Percentiles rank a stretch among this genome's conserved stretches.
Conservation (phyloP, 192 early-diverging fungal species). For the Coemansia umbellata region DNA sequence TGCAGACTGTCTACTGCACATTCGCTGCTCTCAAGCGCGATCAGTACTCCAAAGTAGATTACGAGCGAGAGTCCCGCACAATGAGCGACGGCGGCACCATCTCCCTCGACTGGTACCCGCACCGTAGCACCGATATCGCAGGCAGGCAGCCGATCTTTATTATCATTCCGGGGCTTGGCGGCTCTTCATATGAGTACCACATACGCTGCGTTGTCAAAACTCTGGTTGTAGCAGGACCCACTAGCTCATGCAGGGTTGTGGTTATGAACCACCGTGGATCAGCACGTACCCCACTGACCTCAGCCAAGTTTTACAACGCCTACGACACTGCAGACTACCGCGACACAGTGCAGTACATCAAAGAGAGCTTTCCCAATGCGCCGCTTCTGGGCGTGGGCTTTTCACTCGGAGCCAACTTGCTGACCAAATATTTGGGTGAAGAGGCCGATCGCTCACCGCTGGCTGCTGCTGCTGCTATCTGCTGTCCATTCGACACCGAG, state of each 20-base stretch:
- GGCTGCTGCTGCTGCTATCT: conserved; percentile 67
- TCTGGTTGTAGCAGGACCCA: conserved; percentile 31
- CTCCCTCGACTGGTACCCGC: conserved; percentile 82
- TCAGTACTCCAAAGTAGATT: background rate
- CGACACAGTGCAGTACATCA: conserved; percentile 10
- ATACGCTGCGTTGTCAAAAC: conserved; percentile 66
- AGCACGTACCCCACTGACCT: conserved; percentile 40
- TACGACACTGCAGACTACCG: conserved; percentile 71
- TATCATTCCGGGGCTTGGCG: conserved; percentile 83
- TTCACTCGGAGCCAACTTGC: conserved; percentile 85
- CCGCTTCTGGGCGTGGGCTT: conserved; percentile 75
- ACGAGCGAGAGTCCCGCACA: conserved; percentile 46
- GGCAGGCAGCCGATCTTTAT: conserved; percentile 60
- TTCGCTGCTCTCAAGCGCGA: conserved; percentile 42
- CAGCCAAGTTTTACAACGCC: conserved; percentile 72
- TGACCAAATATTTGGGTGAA: conserved; percentile 85
- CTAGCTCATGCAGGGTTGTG: conserved; percentile 62
- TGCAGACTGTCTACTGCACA: conserved; percentile 61
- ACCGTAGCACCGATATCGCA: conserved; percentile 40
- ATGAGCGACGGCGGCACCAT: conserved; percentile 80
- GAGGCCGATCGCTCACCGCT: conserved; percentile 66
- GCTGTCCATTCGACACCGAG: conserved; percentile 79
- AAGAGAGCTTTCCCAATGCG: conserved; percentile 53
- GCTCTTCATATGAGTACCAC: conserved; percentile 89
- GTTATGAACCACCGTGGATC: conserved; percentile 50